Conservation (phyloP, 768 basidiomycete genomes). For the Udeniomyces megalosporus region DNA sequence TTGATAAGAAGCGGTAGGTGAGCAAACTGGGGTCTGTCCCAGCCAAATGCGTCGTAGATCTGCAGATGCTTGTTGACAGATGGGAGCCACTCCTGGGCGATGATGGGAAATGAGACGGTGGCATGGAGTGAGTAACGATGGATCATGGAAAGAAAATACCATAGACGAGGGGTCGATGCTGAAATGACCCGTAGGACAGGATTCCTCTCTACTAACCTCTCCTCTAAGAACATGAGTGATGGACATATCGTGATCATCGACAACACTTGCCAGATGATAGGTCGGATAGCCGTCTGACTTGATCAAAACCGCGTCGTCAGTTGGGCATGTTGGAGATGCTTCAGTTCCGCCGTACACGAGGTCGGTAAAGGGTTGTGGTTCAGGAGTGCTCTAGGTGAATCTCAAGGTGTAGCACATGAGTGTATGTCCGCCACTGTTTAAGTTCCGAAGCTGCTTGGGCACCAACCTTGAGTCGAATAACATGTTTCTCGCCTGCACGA, state of each 20-base stretch:
- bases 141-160: neutral
- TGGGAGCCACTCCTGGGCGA: slow-evolving; percentile 75
- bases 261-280: slow-evolving; percentile 88
- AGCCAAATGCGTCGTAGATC: slow-evolving; percentile 60
- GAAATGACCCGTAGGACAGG: neutral
- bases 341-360: slow-evolving; percentile 12
- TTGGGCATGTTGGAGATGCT: slow-evolving; percentile 11
- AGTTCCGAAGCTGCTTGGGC: too few relatives aligned
- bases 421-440: neutral
- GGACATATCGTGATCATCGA: slow-evolving; percentile 90
- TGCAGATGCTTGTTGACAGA: slow-evolving; percentile 83
- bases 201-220: slow-evolving; percentile 41
- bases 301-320: slow-evolving; percentile 78
- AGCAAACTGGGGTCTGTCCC: slow-evolving; percentile 62
- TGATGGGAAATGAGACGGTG: neutral
- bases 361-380: neutral
- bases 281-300: slow-evolving; percentile 90
- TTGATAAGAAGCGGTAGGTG: slow-evolving; percentile 85
- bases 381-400: neutral
- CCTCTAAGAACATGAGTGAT: slow-evolving; percentile 91
- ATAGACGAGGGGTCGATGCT: neutral
- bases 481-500: slow-evolving; percentile 55
- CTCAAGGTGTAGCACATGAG: too few relatives aligned
- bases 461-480: slow-evolving; percentile 74
- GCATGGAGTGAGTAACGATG: neutral